Base-by-base conservation (phyloP, 2,329 filamentous ascomycete species). In the Exophiala xenobiotica region DNA sequence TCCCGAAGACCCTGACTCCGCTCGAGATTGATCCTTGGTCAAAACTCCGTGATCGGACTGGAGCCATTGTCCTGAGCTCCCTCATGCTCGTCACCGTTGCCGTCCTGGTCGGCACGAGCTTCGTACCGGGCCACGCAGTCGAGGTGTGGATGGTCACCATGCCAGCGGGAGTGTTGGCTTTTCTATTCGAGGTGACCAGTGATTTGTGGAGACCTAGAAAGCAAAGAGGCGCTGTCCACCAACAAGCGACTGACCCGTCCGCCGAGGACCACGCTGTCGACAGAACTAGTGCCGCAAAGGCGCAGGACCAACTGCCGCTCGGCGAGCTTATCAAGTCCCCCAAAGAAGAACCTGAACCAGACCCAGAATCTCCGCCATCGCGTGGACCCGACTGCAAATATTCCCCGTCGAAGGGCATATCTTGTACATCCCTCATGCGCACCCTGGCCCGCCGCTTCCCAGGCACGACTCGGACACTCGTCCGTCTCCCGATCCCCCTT, bases 141-240 rank as follows among this genome's bases (percentile, higher is more conserved):
- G 50, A 62, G 37, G 60, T 62, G 6, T 62, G 60, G 60, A 61
- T 61, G 60, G 57, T 62, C 11, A 62, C 60, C 4, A 53, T 54
- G 11, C 60, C 60, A 9, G 58, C 60, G 16, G 60, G 60, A 11
- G 51, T 60, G 1, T 41, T 56, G 45, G 60, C 56, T 1, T 61
- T 62, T 31, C 12, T 54, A n/a, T 61, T 59, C 47, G 54, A 61
- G 12, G 24, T 62, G 12, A 26, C 51, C 20, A 53, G 52, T 23
- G 60, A 62, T 48, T 54, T 46, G 52, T 46, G 52, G n/a, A 26
- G 50, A 19, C 46, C 47, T 5, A 37, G 51, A 42, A 40, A 38
- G 9, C 55, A 53, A 22, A 27, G 24, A 18, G 35, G 27, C 4
- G 46, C 40, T 11, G 18, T 47, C 19, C 14, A 46, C 4, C 43